A percentile compares a stretch with the other conserved stretches of the same genome.
These are phyloP conservation scores for carrot (Daucus carota) DNA, from an alignment of 129 eudicot species.

Conservation along the genomic window DH1_v3.0 NC_030384.2:40025001-40025500, in stretches of 20 bases:
- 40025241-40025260: slow-evolving; percentile 30
- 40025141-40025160: slow-evolving; percentile 27
- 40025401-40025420: slow-evolving; percentile 16
- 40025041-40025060: slow-evolving; percentile 27
- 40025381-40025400: neutral
- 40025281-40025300: slow-evolving; percentile 31
- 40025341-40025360: slow-evolving; percentile 16
- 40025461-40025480: slow-evolving; percentile 34
- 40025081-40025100: slow-evolving; percentile 24
- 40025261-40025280: slow-evolving; percentile 17
- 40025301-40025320: slow-evolving; percentile 22
- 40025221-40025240: slow-evolving; percentile 35
- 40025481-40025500: slow-evolving; percentile 36
- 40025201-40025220: slow-evolving; percentile 28
- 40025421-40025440: slow-evolving; percentile 6
- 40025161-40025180: slow-evolving; percentile 7
- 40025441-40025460: neutral
- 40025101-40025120: slow-evolving; percentile 26
- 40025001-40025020: slow-evolving; percentile 18
- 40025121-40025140: slow-evolving; percentile 28
- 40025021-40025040: slow-evolving; percentile 35
- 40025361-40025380: neutral
- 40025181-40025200: slow-evolving; percentile 26
- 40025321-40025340: slow-evolving; percentile 21
- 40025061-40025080: slow-evolving; percentile 28